phyloP scores from a whole-genome alignment of 371 early-diverging fungal genomes.

The Parasitella parasitica region DNA sequence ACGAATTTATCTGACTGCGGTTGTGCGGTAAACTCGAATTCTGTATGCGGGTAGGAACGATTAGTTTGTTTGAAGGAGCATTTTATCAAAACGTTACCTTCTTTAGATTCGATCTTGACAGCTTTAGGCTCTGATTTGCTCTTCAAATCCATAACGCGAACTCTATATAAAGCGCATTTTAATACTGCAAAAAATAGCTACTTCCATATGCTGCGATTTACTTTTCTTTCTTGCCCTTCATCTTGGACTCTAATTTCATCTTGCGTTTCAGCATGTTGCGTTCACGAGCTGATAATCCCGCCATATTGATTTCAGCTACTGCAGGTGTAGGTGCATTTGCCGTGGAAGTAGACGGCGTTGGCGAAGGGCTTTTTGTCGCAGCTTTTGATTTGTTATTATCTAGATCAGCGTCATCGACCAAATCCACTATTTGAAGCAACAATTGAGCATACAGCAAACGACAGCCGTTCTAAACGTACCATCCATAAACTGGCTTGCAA shows the following conservation, averaged over 20 bases:
- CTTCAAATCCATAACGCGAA: slow-evolving; percentile 48
- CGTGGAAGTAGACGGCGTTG: slow-evolving; percentile 33
- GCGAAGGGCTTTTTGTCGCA: slow-evolving; percentile 28
- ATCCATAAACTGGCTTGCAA: slow-evolving; percentile 87
- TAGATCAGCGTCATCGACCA: slow-evolving; percentile 69
- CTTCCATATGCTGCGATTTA: slow-evolving; percentile 37
- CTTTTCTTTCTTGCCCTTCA: slow-evolving; percentile 74
- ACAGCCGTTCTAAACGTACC: slow-evolving; percentile 47
- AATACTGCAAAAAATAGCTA: neutral
- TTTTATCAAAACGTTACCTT: slow-evolving; percentile 25
- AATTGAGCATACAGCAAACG: neutral
- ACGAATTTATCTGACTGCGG: slow-evolving; percentile 72
- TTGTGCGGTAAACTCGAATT: slow-evolving; percentile 68
- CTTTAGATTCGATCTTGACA: slow-evolving; percentile 45
- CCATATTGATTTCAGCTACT: slow-evolving; percentile 63
- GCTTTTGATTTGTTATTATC: slow-evolving; percentile 23
- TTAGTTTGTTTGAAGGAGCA: neutral
- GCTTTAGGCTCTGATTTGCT: slow-evolving; percentile 48
- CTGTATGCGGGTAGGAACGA: slow-evolving; percentile 4
- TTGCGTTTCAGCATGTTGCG: slow-evolving; percentile 87
- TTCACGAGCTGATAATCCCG: slow-evolving; percentile 90
- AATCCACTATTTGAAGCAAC: slow-evolving; percentile 56
- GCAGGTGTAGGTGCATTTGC: slow-evolving; percentile 37
- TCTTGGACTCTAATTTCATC: slow-evolving; percentile 78
- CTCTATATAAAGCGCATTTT: slow-evolving; percentile 23